Percentiles rank a stretch among this genome's conserved stretches.
These are phyloP conservation scores for Diaporthe sp. DNA, from an alignment of 2,329 filamentous ascomycete genomes.

Conservation along the genomic window DNA sequence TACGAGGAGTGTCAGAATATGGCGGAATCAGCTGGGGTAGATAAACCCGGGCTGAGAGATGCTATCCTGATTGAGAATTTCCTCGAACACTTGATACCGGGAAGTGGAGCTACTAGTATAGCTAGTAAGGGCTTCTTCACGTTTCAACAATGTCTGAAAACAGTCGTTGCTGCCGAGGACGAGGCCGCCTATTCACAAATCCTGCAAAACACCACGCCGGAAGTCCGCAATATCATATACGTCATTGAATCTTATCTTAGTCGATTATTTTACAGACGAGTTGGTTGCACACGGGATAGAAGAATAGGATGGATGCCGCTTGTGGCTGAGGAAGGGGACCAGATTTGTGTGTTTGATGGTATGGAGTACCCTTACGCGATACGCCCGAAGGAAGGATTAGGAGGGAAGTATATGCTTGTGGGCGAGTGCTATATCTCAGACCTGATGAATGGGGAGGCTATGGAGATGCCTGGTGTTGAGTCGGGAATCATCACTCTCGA, in stretches of 20 bases:
- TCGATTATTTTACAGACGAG: not conserved
- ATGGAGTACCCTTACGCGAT: not conserved
- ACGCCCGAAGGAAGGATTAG: not conserved
- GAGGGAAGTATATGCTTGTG: not conserved
- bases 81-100: not conserved
- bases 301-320: not conserved
- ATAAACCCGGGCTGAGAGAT: not conserved
- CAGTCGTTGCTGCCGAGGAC: not conserved
- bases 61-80: not conserved
- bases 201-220: not conserved
- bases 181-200: not conserved
- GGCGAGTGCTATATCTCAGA: not conserved
- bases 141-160: not conserved
- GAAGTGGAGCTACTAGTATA: not conserved
- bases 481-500: not conserved
- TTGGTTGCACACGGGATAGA: not conserved
- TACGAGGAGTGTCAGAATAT: not conserved
- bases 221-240: not conserved
- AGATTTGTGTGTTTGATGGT: not conserved
- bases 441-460: not conserved
- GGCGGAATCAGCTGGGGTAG: not conserved
- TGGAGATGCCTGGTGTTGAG: not conserved
- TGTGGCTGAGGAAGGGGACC: not conserved
- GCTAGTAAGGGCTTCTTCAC: not conserved
- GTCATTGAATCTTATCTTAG: not conserved